Conservation (phyloP, 208 protist species). For the Trypanosomatidae sp. region DNA sequence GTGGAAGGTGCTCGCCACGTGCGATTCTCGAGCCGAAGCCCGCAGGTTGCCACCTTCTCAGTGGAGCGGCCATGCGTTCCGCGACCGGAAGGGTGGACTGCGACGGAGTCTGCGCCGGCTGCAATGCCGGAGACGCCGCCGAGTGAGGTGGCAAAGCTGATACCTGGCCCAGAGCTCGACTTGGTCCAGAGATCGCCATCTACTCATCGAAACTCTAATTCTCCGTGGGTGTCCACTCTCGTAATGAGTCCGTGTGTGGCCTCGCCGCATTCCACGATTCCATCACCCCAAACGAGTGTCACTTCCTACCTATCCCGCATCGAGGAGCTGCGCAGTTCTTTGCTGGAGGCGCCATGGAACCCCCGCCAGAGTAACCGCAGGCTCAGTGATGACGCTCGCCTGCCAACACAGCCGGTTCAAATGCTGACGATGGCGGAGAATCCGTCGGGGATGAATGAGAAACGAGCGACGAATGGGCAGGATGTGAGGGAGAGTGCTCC, state of each 20-base stretch:
- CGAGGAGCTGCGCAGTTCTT: conserved; percentile 2
- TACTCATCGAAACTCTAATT: not conserved
- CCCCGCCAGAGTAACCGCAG: not conserved
- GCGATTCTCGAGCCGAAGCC: conserved; percentile 65
- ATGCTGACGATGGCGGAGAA: not conserved
- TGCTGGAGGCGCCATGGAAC: not conserved
- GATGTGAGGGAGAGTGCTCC: not conserved
- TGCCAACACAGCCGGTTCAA: no score
- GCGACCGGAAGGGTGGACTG: not conserved
- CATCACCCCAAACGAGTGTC: conserved; percentile 8
- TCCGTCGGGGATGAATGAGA: not conserved
- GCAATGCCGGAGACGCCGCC: not conserved
- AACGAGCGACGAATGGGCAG: not conserved
- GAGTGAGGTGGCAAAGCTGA: not conserved
- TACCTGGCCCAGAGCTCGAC: not conserved
- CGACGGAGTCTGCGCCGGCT: not conserved
- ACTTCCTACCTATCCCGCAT: conserved; percentile 4
- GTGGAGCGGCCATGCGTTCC: conserved; percentile 27
- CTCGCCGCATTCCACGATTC: not conserved
- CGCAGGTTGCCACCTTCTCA: conserved; percentile 42
- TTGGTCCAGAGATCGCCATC: not conserved
- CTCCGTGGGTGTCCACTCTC: not conserved
- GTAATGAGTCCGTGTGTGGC: not conserved
- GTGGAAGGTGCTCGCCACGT: conserved; percentile 25
- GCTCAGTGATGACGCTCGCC: not conserved